Percentiles rank a stretch among this genome's conserved stretches.
These are phyloP conservation scores for Cicer cuneatum DNA, from an alignment of 306 rosid species.

Conservation along the genomic window DNA sequence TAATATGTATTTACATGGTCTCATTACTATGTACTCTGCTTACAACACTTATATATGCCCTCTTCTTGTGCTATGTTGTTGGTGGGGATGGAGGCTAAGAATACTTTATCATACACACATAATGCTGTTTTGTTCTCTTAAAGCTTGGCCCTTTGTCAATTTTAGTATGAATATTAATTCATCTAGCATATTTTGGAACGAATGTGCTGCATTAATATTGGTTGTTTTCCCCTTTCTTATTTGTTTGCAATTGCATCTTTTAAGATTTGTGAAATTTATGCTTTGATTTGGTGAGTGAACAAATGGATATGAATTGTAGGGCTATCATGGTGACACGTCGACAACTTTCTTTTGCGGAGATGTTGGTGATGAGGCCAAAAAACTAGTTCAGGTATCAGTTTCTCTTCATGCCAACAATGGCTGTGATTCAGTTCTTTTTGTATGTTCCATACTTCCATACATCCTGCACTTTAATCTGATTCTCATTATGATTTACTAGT, in stretches of 20 bases:
- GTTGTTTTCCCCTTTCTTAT: not conserved
- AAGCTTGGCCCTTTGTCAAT: conserved; percentile 8
- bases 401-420: conserved; percentile 30
- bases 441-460: conserved; percentile 14
- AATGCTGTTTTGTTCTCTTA: not conserved
- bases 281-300: conserved; percentile 33
- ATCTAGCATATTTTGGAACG: conserved; percentile 1
- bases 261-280: conserved; percentile 2
- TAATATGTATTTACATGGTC: conserved; percentile 1
- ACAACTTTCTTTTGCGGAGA: conserved; percentile 89
- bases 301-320: conserved; percentile 61
- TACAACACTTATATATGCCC: not conserved
- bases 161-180: conserved; percentile 5
- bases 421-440: conserved; percentile 27
- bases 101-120: not conserved
- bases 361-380: conserved; percentile 70
- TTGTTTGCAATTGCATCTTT: conserved; percentile 27
- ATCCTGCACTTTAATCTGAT: conserved; percentile 19
- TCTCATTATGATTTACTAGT: not conserved
- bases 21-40: conserved; percentile 9
- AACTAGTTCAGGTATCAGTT: conserved; percentile 72
- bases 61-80: not conserved
- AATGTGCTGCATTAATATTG: conserved; percentile 15
- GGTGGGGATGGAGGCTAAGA: not conserved
- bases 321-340: conserved; percentile 91